Percentiles rank a stretch among this genome's conserved stretches.
Conservation (phyloP, 2,329 filamentous ascomycete species). For the Phialophora verrucosa region DNA sequence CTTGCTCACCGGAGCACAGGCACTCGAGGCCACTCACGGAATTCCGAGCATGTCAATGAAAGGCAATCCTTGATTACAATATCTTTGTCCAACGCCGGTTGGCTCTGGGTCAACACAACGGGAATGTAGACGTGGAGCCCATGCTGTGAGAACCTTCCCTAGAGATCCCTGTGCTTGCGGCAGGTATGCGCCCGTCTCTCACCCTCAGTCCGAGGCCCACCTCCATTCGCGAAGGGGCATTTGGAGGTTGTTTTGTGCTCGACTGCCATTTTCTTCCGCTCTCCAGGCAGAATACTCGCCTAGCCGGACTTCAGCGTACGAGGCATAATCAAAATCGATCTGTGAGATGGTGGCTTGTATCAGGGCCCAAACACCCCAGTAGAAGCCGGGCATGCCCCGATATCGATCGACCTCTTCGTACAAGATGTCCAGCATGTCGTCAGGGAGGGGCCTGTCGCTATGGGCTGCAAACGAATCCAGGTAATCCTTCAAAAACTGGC, state of each 20-base stretch:
- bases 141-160: not conserved
- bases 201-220: constrained; percentile 66
- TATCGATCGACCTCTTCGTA: constrained; percentile 83
- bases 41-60: not conserved
- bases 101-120: not conserved
- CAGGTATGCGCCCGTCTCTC: not conserved
- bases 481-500: constrained; percentile 83
- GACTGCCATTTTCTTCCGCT: constrained; percentile 66
- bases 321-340: constrained; percentile 96
- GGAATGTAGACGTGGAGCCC: not conserved
- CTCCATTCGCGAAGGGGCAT: constrained; percentile 76
- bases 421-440: constrained; percentile 67
- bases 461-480: constrained; percentile 72
- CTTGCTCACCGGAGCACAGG: not conserved
- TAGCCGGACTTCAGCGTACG: constrained; percentile 83
- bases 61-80: constrained; percentile 4
- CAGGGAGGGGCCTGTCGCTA: constrained; percentile 49
- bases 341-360: constrained; percentile 94
- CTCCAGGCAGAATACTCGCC: constrained; percentile 95
- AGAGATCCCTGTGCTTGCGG: not conserved
- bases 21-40: not conserved
- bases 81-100: not conserved
- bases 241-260: constrained; percentile 60
- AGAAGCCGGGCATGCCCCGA: constrained; percentile 87
- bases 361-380: constrained; percentile 88